Evolutionary conservation across 2,329 filamentous ascomycete genomes (phyloP).

Genomic region (Exophiala aquamarina): DNA sequence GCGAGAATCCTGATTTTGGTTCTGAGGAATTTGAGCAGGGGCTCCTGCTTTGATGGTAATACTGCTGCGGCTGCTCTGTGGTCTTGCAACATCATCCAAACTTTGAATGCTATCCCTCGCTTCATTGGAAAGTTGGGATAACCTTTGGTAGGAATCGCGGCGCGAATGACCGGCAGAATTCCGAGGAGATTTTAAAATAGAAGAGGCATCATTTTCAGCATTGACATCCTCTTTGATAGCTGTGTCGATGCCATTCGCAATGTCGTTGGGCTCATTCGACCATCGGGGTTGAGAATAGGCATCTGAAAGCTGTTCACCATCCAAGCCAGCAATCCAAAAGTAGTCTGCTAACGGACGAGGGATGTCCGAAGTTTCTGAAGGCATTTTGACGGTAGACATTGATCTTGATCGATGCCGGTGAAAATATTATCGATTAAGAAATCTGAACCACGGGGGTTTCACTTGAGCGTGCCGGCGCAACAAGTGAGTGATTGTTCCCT

Average conservation of each 20-base stretch:
- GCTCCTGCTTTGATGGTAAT: constrained; percentile 53
- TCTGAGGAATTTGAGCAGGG: constrained; percentile 25
- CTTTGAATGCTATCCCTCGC: constrained; percentile 49
- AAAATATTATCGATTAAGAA: background rate
- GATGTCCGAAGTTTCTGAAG: constrained; percentile 28
- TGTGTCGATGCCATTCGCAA: constrained; percentile 36
- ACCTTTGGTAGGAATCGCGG: constrained; percentile 42
- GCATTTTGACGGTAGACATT: constrained; percentile 6
- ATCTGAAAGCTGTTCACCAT: constrained; percentile 47
- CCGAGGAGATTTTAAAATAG: constrained; percentile 37
- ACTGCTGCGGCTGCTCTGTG: constrained; percentile 65
- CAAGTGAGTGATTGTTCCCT: no score
- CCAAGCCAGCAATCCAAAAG: constrained; percentile 61
- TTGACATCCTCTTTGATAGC: constrained; percentile 60
- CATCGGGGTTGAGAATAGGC: constrained; percentile 32
- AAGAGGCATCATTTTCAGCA: constrained; percentile 51
- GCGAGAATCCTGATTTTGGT: constrained; percentile 26
- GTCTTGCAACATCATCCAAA: constrained; percentile 46
- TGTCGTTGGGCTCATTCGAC: constrained; percentile 35
- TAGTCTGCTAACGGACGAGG: constrained; percentile 63
- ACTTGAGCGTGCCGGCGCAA: no score
- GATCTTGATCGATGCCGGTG: constrained; percentile 1
- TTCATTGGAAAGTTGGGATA: constrained; percentile 37
- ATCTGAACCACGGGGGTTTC: no score
- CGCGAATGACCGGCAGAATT: constrained; percentile 38